Base-by-base conservation (phyloP, 257 asterid species). In the Eucommia ulmoides region DNA sequence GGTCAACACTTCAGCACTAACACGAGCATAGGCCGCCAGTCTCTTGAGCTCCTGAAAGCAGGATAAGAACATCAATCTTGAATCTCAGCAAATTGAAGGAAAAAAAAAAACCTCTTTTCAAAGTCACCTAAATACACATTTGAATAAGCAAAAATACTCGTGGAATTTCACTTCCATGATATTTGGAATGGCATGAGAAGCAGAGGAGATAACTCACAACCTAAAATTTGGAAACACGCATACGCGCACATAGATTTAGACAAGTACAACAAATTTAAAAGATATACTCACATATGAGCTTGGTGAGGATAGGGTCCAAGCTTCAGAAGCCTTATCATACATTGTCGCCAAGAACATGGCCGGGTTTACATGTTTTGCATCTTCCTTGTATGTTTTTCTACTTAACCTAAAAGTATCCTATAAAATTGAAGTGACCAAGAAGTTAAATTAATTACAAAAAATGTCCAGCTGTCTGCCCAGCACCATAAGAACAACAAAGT, bases 21-120 rank as follows among this genome's bases (percentile, higher is more conserved):
- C 79, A 47, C 81, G 71, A 50, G 99, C 91, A 68, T 91, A 91
- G 33, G 94, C 84, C 41, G 64, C 75, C 76, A 86, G 65, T 70
- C 99, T 76, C 66, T 63, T 81, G 33, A 91, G 84, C 33, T 81
- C 96, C 99, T 91, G 38, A n/a, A n/a, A n/a, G n/a, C n/a, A n/a
- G n/a, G n/a, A n/a, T n/a, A n/a, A n/a, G n/a, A n/a, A n/a, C n/a
- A n/a, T n/a, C n/a, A n/a, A n/a, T n/a, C n/a, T n/a, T n/a, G n/a
- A n/a, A n/a, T n/a, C n/a, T n/a, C n/a, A n/a, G n/a, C n/a, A n/a
- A n/a, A n/a, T n/a, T n/a, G n/a, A n/a, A n/a, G n/a, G n/a, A n/a
- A n/a, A n/a, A n/a, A n/a, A n/a, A n/a, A n/a, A n/a, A n/a, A n/a
- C n/a, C n/a, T n/a, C n/a, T n/a, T n/a, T n/a, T n/a, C n/a, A n/a